Evolutionary conservation across 2,329 filamentous ascomycete species (phyloP), one percentile per base, ranked within the genome.

Genomic region (Hypoxylon sp.): DNA sequence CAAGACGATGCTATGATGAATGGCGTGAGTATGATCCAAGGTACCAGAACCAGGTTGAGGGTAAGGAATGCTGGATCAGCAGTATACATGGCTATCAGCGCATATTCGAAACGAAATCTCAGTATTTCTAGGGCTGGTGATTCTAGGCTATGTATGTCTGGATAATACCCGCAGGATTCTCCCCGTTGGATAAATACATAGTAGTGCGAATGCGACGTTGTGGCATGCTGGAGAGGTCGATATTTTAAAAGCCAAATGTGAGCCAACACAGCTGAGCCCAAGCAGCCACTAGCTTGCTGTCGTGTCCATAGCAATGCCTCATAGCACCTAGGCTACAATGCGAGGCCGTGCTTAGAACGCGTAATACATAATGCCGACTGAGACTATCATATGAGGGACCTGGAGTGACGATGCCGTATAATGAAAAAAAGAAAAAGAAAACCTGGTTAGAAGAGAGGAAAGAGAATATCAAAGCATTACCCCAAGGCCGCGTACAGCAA

Each of bases 141-240:
- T 45, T 58, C 57, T 58, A 60, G 57, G 27, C 57, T 60, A 58
- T 58, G 54, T 42, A 48, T 38, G 47, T 44, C 15, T 44, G 26
- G 54, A 55, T 25, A 55, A 58, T 55, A 60, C 15, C 44, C 43
- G 50, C 16, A 13, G 26, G 37, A 37, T 53, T 34, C 21, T 31
- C 38, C 41, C 57, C 47, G 54, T 47, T 50, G 57, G 57, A 40
- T 60, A 60, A 60, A 57, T 42, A n/a, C n/a, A n/a, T n/a, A n/a
- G n/a, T 40, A 41, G 15, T 42, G 19, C 16, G 40, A 53, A 57
- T 58, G 31, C 38, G 44, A 57, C 57, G 31, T 32, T 44, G 57
- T 37, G 37, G 23, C 29, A 46, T 51, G 21, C 51, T 43, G 35
- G 36, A 35, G 29, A 41, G n/a, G 17, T 21, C 41, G 26, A 17